Percentiles rank a stretch among this genome's conserved stretches.
Conservation (phyloP, 495 filamentous ascomycete species). For the Xanthoparmelia taractica region DNA sequence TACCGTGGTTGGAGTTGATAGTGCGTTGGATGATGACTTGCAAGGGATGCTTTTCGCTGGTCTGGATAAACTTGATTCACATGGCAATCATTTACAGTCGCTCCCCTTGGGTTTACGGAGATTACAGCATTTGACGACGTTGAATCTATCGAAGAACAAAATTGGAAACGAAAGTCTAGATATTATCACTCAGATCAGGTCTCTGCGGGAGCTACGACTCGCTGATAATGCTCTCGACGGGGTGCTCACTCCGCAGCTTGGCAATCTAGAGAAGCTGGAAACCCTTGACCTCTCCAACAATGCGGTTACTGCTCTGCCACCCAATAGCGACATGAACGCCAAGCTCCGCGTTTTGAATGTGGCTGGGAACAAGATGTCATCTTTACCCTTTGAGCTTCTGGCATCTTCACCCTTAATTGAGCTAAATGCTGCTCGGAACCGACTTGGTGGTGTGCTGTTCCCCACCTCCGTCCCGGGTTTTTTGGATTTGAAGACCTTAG, state of each 20-base stretch:
- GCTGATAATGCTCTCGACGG: slow-evolving; percentile 70
- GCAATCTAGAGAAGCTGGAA: slow-evolving; percentile 59
- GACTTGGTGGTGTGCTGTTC: slow-evolving; percentile 64
- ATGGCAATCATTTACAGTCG: slow-evolving; percentile 66
- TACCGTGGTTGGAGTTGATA: slow-evolving; percentile 40
- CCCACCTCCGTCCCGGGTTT: slow-evolving; percentile 48
- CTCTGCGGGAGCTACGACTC: slow-evolving; percentile 71
- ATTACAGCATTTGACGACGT: slow-evolving; percentile 60
- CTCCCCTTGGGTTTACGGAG: slow-evolving; percentile 70
- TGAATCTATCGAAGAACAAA: slow-evolving; percentile 83
- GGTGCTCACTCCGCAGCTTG: slow-evolving; percentile 48
- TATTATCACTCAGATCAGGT: slow-evolving; percentile 60
- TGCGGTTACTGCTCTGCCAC: slow-evolving; percentile 65
- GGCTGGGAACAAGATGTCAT: slow-evolving; percentile 62
- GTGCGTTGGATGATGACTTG: slow-evolving; percentile 53
- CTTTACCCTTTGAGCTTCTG: slow-evolving; percentile 61
- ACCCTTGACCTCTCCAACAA: slow-evolving; percentile 76
- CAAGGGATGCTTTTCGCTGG: slow-evolving; percentile 74
- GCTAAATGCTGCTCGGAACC: slow-evolving; percentile 70
- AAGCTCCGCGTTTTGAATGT: slow-evolving; percentile 69
- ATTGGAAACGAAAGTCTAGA: slow-evolving; percentile 62
- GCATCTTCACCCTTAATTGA: slow-evolving; percentile 62
- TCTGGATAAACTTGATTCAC: slow-evolving; percentile 73
- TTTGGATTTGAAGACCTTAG: slow-evolving; percentile 59
- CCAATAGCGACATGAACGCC: slow-evolving; percentile 52